phyloP scores from a whole-genome alignment of 768 basidiomycete species.

The Hortiboletus campestris region DNA sequence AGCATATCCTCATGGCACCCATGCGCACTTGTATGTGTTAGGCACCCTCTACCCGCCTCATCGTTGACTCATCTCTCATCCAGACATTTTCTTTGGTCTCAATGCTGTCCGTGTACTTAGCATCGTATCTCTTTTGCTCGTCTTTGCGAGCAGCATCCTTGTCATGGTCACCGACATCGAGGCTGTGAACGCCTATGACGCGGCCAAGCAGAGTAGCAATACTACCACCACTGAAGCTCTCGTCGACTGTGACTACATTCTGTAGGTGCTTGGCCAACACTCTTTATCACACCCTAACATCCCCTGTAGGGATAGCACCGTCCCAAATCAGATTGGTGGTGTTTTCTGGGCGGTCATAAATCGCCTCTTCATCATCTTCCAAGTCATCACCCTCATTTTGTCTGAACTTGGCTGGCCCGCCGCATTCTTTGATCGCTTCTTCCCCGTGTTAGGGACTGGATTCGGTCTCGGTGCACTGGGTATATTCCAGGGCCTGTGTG shows the following conservation, averaged over 20 bases:
- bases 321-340: constrained; percentile 89
- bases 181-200: constrained; percentile 67
- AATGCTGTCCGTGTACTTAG: constrained; percentile 77
- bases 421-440: constrained; percentile 76
- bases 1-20: constrained; percentile 23
- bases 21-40: constrained; percentile 45
- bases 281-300: constrained; percentile 18
- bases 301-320: constrained; percentile 60
- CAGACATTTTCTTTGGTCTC: constrained; percentile 71
- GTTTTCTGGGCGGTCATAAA: constrained; percentile 91
- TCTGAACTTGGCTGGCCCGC: constrained; percentile 84
- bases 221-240: constrained; percentile 33
- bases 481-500: constrained; percentile 81
- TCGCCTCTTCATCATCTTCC: constrained; percentile 82
- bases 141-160: constrained; percentile 77
- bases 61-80: not conserved
- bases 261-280: constrained; percentile 42
- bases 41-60: not conserved
- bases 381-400: constrained; percentile 74
- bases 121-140: constrained; percentile 74
- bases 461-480: constrained; percentile 90
- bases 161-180: constrained; percentile 70
- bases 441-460: constrained; percentile 80
- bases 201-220: constrained; percentile 36
- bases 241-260: constrained; percentile 72